phyloP scores from a whole-genome alignment of 805 yeast species.

The Metschnikowia rubicola region DNA sequence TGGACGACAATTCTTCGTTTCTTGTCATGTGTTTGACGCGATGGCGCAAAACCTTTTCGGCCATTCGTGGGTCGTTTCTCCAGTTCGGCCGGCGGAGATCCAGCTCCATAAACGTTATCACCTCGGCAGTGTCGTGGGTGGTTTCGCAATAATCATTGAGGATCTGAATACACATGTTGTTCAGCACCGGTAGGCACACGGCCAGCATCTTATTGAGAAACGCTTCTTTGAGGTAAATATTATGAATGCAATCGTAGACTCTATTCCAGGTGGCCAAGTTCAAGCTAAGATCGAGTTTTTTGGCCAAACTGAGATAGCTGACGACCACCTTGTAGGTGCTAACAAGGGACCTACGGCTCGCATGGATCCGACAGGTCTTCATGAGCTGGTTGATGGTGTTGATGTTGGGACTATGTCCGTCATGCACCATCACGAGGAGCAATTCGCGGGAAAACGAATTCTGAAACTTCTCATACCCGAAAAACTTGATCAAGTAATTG shows the following conservation, averaged over 20 bases:
- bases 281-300: constrained; percentile 23
- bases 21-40: constrained; percentile 3
- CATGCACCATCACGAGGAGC: constrained; percentile 39
- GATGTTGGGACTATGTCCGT: constrained; percentile 38
- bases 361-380: constrained; percentile 29
- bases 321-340: constrained; percentile 31
- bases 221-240: constrained; percentile 36
- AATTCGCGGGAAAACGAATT: constrained; percentile 38
- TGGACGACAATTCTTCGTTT: constrained; percentile 3
- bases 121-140: constrained; percentile 24
- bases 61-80: constrained; percentile 26
- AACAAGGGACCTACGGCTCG: constrained; percentile 28
- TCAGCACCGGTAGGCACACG: constrained; percentile 33
- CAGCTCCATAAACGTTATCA: constrained; percentile 31
- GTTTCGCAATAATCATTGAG: constrained; percentile 35
- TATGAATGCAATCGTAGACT: constrained; percentile 36
- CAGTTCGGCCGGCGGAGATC: constrained; percentile 30
- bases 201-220: constrained; percentile 31
- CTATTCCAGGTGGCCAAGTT: constrained; percentile 36
- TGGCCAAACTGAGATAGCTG: constrained; percentile 29
- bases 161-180: constrained; percentile 26
- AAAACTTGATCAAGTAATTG: constrained; percentile 38
- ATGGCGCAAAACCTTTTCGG: constrained; percentile 26
- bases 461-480: constrained; percentile 40
- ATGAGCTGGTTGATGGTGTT: constrained; percentile 39